phyloP scores from a whole-genome alignment of 2,329 filamentous ascomycete species.

The Fusarium miscanthi region DNA sequence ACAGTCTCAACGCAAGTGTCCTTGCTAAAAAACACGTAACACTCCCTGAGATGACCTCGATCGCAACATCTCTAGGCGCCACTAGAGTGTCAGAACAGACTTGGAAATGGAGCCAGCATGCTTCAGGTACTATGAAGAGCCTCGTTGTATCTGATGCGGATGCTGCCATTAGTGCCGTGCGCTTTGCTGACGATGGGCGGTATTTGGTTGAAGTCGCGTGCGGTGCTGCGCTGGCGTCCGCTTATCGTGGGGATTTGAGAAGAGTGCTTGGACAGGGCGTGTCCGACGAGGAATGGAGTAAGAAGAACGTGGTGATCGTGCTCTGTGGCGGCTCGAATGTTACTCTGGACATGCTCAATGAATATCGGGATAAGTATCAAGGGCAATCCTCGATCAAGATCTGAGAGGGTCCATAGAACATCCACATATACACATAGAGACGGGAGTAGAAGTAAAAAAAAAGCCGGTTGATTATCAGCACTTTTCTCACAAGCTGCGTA shows the following conservation, averaged over 20 bases:
- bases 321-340: slow-evolving; percentile 84
- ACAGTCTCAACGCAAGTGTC: slow-evolving; percentile 74
- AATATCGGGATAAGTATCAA: slow-evolving; percentile 64
- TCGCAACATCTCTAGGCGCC: slow-evolving; percentile 81
- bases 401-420: slow-evolving; percentile 3
- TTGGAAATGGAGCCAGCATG: slow-evolving; percentile 70
- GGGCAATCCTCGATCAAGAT: slow-evolving; percentile 48
- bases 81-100: slow-evolving; percentile 74
- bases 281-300: slow-evolving; percentile 67
- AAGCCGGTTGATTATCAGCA: neutral
- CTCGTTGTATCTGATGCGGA: slow-evolving; percentile 65
- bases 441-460: neutral
- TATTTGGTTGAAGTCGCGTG: slow-evolving; percentile 87
- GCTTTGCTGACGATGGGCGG: slow-evolving; percentile 83
- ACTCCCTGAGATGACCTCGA: slow-evolving; percentile 77
- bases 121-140: slow-evolving; percentile 49
- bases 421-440: neutral
- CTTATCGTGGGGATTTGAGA: slow-evolving; percentile 72
- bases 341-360: slow-evolving; percentile 68
- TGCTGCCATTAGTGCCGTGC: slow-evolving; percentile 80
- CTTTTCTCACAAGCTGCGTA: neutral
- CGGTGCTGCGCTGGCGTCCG: slow-evolving; percentile 79
- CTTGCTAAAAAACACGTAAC: slow-evolving; percentile 67
- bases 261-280: slow-evolving; percentile 65
- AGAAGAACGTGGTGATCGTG: slow-evolving; percentile 82